A percentile compares a stretch with the other conserved stretches of the same genome.
Conservation (phyloP, 257 asterid species). For the Solanum sejunctum region DNA sequence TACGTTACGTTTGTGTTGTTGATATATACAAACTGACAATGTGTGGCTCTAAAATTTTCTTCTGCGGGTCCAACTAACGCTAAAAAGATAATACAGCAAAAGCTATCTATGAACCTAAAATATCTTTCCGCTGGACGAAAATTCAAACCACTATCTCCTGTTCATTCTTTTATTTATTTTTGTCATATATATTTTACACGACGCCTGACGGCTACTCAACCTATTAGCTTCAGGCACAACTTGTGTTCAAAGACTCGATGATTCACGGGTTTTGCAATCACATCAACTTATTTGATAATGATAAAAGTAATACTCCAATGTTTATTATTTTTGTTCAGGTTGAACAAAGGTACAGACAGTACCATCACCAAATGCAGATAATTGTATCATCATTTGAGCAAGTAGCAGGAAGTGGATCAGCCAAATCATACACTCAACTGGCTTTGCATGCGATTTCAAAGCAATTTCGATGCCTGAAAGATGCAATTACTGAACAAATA, state of each 20-base stretch:
- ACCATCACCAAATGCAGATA: slow-evolving; percentile 57
- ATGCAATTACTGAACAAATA: slow-evolving; percentile 35
- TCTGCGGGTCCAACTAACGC: slow-evolving; percentile 13
- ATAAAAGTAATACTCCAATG: neutral
- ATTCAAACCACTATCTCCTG: neutral
- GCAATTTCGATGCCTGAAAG: slow-evolving; percentile 54
- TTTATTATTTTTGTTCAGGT: slow-evolving; percentile 20
- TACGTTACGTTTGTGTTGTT: neutral
- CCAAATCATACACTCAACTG: slow-evolving; percentile 46
- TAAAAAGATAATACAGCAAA: slow-evolving; percentile 11
- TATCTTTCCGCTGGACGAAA: neutral
- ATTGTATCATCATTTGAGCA: slow-evolving; percentile 45
- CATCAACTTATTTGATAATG: neutral
- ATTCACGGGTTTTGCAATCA: neutral
- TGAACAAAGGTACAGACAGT: slow-evolving; percentile 55
- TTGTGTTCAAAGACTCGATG: neutral
- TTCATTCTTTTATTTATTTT: neutral
- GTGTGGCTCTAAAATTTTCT: slow-evolving; percentile 21
- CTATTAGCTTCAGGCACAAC: neutral
- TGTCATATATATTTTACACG: neutral
- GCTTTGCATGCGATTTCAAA: slow-evolving; percentile 51
- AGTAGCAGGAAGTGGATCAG: slow-evolving; percentile 56
- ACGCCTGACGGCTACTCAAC: neutral
- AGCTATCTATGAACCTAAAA: neutral
- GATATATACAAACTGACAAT: neutral